Conservation (phyloP, 164 flowering plant species). For the Dillenia turbinata region DNA sequence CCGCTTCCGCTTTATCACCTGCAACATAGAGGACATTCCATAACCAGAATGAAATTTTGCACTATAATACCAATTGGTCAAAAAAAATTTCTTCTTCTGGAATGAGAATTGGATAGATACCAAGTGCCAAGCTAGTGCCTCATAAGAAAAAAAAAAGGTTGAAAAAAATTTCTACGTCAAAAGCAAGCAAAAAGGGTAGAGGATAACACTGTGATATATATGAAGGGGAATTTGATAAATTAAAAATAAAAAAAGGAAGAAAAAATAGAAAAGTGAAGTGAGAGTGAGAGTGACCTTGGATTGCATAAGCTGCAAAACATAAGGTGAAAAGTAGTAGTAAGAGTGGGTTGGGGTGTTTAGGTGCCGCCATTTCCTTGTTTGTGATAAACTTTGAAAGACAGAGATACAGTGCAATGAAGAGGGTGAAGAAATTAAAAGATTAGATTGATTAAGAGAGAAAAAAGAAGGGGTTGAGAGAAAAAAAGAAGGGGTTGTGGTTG, state of each 20-base stretch:
- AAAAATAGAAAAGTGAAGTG: background rate
- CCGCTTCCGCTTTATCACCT: constrained; percentile 17
- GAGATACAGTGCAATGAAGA: constrained; percentile 6
- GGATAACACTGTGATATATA: background rate
- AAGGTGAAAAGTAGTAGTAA: constrained; percentile 12
- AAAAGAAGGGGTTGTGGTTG: constrained; percentile 13
- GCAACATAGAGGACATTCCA: constrained; percentile 9
- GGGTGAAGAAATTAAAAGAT: background rate
- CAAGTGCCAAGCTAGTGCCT: background rate
- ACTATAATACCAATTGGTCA: no score
- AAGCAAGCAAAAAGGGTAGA: background rate
- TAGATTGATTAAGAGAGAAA: constrained; percentile 8
- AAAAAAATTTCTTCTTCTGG: no score
- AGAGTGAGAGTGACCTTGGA: constrained; percentile 19
- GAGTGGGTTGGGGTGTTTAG: constrained; percentile 7
- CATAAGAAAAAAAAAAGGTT: background rate
- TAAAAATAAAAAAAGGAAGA: background rate
- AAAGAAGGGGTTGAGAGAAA: constrained; percentile 6
- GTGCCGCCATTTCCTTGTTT: constrained; percentile 12
- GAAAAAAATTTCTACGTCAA: background rate
- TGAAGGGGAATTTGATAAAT: background rate
- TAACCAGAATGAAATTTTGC: background rate
- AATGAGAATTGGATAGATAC: background rate
- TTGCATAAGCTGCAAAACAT: constrained; percentile 9
- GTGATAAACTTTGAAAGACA: constrained; percentile 7